A percentile compares a stretch with the other conserved stretches of the same genome.
These are phyloP conservation scores for Ophiostoma sp. DNA, from an alignment of 2,329 filamentous ascomycete species.

Conservation along the genomic window DNA sequence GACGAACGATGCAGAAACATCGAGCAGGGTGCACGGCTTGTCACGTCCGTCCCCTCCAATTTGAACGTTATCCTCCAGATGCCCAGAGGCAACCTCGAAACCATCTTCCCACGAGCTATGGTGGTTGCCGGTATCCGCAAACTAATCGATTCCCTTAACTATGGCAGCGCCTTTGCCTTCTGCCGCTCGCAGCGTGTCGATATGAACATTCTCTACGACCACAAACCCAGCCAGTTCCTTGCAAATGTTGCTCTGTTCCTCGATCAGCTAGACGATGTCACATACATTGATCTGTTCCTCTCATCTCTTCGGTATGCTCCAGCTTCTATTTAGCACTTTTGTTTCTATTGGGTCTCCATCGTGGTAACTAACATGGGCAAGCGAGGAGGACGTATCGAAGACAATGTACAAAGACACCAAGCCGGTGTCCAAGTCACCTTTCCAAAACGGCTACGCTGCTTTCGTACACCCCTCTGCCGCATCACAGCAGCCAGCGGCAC, in stretches of 20 bases:
- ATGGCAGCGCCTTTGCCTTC: slow-evolving; percentile 74
- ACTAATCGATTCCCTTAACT: slow-evolving; percentile 74
- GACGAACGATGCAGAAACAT: slow-evolving; percentile 91
- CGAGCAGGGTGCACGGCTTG: slow-evolving; percentile 78
- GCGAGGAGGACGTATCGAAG: slow-evolving; percentile 86
- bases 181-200: slow-evolving; percentile 93
- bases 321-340: background rate
- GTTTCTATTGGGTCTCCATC: background rate
- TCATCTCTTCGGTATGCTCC: slow-evolving; percentile 67
- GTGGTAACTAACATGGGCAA: slow-evolving; percentile 30
- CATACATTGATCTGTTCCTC: slow-evolving; percentile 85
- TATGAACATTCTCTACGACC: slow-evolving; percentile 95
- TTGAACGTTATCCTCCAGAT: slow-evolving; percentile 88
- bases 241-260: slow-evolving; percentile 69
- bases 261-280: slow-evolving; percentile 72
- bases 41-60: slow-evolving; percentile 82
- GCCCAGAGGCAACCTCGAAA: slow-evolving; percentile 92
- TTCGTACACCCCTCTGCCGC: slow-evolving; percentile 10
- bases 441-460: background rate
- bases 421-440: background rate
- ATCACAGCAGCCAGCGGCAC: background rate
- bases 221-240: slow-evolving; percentile 82
- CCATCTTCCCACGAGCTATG: slow-evolving; percentile 86
- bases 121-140: slow-evolving; percentile 84
- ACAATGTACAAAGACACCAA: slow-evolving; percentile 86